Conservation (phyloP, 768 basidiomycete species). For the Rhodotorula taiwanensis region DNA sequence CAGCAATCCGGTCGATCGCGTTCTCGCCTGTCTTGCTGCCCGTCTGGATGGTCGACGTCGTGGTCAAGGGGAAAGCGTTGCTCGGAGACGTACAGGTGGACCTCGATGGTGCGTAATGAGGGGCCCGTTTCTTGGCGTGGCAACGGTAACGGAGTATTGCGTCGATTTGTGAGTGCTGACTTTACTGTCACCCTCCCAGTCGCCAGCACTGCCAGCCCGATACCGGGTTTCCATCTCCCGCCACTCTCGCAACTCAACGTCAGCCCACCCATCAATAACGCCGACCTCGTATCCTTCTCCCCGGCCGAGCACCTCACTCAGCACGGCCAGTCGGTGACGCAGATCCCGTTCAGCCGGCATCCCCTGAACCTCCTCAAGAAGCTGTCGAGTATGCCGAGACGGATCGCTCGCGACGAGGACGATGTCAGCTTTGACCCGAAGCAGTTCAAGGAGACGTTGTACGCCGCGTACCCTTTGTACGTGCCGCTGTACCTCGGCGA, state of each 20-base stretch:
- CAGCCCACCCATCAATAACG: conserved; percentile 3
- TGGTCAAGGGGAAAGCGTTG: conserved; percentile 18
- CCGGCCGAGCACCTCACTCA: not conserved
- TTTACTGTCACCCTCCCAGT: not conserved
- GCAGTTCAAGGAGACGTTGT: conserved; percentile 1
- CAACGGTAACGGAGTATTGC: too few relatives aligned
- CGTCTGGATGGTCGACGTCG: conserved; percentile 28
- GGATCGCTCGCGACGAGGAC: not conserved
- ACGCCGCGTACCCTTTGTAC: conserved; percentile 14
- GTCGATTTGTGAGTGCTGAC: not conserved
- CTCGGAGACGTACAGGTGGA: conserved; percentile 10
- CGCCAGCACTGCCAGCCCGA: not conserved
- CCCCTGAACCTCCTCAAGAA: conserved; percentile 13
- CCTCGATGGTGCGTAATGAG: conserved; percentile 4
- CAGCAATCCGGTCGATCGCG: conserved; percentile 10
- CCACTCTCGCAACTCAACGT: conserved; percentile 19
- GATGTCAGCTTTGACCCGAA: conserved; percentile 14
- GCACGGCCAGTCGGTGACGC: not conserved
- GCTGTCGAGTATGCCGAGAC: conserved; percentile 13
- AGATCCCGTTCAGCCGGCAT: conserved; percentile 21
- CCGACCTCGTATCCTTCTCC: conserved; percentile 11
- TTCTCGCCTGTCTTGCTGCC: conserved; percentile 18
- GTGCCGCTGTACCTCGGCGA: conserved; percentile 27
- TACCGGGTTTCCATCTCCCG: conserved; percentile 25
- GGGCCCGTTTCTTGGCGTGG: too few relatives aligned